Evolutionary conservation across 805 yeast species (phyloP).

Genomic region (Torulaspora quercuum): DNA sequence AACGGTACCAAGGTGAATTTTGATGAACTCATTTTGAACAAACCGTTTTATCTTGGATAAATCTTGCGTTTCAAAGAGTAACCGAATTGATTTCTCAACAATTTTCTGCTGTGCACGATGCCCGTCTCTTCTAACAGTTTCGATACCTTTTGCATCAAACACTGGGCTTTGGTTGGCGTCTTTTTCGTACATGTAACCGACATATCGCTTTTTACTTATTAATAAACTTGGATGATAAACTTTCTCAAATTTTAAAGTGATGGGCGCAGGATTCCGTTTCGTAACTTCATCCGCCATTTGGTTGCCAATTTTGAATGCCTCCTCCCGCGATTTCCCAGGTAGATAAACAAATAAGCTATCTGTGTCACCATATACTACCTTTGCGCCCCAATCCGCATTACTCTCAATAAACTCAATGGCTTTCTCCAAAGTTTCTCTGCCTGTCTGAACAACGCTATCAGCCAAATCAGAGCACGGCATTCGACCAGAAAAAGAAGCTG

Average conservation of each 20-base stretch:
- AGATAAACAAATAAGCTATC: conserved; percentile 88
- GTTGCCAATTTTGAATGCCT: conserved; percentile 74
- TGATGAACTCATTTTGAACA: conserved; percentile 61
- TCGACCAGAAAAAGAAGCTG: conserved; percentile 92
- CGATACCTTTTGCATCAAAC: conserved; percentile 96
- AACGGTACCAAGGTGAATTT: conserved; percentile 59
- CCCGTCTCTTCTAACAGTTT: conserved; percentile 92
- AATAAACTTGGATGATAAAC: conserved; percentile 85
- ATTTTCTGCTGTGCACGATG: conserved; percentile 87
- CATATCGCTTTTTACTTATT: conserved; percentile 84
- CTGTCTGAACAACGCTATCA: conserved; percentile 89
- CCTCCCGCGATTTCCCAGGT: conserved; percentile 73
- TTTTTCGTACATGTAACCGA: conserved; percentile 74
- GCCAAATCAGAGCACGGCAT: conserved; percentile 97
- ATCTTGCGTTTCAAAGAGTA: conserved; percentile 69
- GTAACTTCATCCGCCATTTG: conserved; percentile 67
- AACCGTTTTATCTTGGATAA: conserved; percentile 66
- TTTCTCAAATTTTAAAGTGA: conserved; percentile 83
- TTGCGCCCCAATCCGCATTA: conserved; percentile 68
- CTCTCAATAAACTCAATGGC: conserved; percentile 68
- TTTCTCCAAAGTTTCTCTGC: conserved; percentile 73
- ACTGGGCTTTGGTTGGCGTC: conserved; percentile 53
- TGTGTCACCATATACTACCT: conserved; percentile 95
- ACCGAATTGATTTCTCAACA: conserved; percentile 62
- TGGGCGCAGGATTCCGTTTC: conserved; percentile 68